Base-by-base conservation (phyloP, 371 early-diverging fungal genomes). In the Mucor racemosus region DNA sequence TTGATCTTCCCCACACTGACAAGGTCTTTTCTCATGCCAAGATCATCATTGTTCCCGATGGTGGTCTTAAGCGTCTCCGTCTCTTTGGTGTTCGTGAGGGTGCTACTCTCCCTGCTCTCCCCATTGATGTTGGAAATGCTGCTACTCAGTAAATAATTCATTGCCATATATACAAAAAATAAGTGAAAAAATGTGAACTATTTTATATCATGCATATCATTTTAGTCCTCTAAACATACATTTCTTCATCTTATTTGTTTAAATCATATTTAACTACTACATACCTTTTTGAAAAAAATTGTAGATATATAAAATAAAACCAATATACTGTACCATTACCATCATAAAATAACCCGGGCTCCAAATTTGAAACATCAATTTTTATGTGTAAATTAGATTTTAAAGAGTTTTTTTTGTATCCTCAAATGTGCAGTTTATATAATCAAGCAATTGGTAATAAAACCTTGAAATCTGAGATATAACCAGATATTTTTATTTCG, bases 51-150 rank as follows among this genome's bases (percentile, higher is more conserved):
- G 80, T 85, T 69, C 89, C 91, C 14, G 96, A 92, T 71, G 94
- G 93, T 56, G 94, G 92, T 36, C 66, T 92, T 58, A 90, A 91
- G 80, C 91, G 94, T 65, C 76, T 92, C 58, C 89, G 92, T 60
- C 67, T 78, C 39, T 79, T 72, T 66, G 81, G 81, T 74, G 68
- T 78, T 8, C 77, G 75, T 46, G 74, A 77, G 63, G 78, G 81
- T 46, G 78, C 58, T 48, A 31, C 14, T 11, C 31, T 81, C 7
- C 81, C 81, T 58, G 19, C 69, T 14, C 66, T 77, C n/a, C 81
- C 81, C 19, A 69, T 78, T 41, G 68, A 72, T 62, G 26, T 72
- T n/a, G 65, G 61, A 48, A 64, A 72, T 53, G 64, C 60, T 8
- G 67, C 67, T 57, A 34, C 31, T 8, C 38, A 44, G 40, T 69